Conservation (phyloP, 2,329 filamentous ascomycete species). For the Dendryphion nanum region DNA sequence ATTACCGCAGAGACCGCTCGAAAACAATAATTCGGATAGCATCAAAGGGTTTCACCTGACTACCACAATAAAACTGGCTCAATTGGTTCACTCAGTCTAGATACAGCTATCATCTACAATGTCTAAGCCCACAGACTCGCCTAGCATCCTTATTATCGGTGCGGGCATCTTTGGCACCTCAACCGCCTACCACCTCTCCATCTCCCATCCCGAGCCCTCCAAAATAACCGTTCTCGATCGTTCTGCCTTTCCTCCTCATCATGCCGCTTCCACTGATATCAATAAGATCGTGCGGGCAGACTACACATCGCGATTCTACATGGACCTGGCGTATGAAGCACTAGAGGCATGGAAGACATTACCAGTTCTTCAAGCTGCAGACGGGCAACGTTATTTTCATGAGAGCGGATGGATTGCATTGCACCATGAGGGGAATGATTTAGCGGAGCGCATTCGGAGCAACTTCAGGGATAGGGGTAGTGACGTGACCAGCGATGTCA, state of each 20-base stretch:
- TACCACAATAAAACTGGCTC: no score
- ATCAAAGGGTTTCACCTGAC: no score
- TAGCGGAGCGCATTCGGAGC: slow-evolving; percentile 52
- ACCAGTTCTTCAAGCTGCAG: slow-evolving; percentile 16
- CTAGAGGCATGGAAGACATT: slow-evolving; percentile 38
- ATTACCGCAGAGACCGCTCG: no score
- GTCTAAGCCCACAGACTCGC: neutral
- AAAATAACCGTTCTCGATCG: slow-evolving; percentile 31
- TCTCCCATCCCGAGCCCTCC: slow-evolving; percentile 47
- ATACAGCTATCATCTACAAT: neutral
- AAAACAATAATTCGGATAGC: no score
- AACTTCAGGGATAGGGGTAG: slow-evolving; percentile 49
- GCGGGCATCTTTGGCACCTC: slow-evolving; percentile 59
- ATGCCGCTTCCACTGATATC: slow-evolving; percentile 58
- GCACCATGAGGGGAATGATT: slow-evolving; percentile 47
- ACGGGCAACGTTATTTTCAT: slow-evolving; percentile 49
- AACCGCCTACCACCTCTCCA: slow-evolving; percentile 62
- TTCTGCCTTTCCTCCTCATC: slow-evolving; percentile 43
- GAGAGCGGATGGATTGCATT: slow-evolving; percentile 60
- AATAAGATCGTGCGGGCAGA: slow-evolving; percentile 63
- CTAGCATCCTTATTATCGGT: slow-evolving; percentile 32
- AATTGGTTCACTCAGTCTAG: no score
- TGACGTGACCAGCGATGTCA: slow-evolving; percentile 39
- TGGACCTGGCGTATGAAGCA: slow-evolving; percentile 47
- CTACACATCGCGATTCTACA: slow-evolving; percentile 58